phyloP scores from a whole-genome alignment of 805 yeast species.

The Nakazawaea peltata region DNA sequence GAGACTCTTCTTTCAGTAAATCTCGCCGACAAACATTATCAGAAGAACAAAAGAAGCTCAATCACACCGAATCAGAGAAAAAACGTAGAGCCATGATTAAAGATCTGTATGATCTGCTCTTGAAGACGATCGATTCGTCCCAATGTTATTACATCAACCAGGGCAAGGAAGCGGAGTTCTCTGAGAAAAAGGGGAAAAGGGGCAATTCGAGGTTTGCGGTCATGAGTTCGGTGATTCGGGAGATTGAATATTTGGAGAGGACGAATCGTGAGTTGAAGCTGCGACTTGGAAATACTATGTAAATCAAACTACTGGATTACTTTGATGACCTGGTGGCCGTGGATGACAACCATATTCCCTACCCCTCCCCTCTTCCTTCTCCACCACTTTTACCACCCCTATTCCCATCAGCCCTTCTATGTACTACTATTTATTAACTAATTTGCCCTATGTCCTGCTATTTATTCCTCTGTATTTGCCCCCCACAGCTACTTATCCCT shows the following conservation, averaged over 20 bases:
- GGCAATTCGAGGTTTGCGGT: slow-evolving; percentile 17
- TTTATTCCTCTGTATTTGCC: too few species aligned
- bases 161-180: not conserved
- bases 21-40: slow-evolving; percentile 16
- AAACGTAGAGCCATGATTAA: slow-evolving; percentile 27
- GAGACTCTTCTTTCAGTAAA: not conserved
- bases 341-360: too few species aligned
- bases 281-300: too few species aligned
- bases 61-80: slow-evolving; percentile 31
- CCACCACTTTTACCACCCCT: too few species aligned
- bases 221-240: slow-evolving; percentile 18
- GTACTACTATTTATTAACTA: too few species aligned
- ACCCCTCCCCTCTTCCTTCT: too few species aligned
- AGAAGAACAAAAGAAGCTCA: slow-evolving; percentile 24
- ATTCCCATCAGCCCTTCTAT: too few species aligned
- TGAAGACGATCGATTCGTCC: slow-evolving; percentile 9
- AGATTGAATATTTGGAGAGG: slow-evolving; percentile 17
- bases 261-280: slow-evolving; percentile 14
- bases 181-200: slow-evolving; percentile 2
- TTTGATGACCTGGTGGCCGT: too few species aligned
- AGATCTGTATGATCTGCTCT: slow-evolving; percentile 26
- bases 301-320: too few species aligned
- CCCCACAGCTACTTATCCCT: too few species aligned
- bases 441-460: too few species aligned
- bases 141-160: slow-evolving; percentile 7